Evolutionary conservation across 2,329 filamentous ascomycete species (phyloP).

Genomic region (Fusarium sp.): DNA sequence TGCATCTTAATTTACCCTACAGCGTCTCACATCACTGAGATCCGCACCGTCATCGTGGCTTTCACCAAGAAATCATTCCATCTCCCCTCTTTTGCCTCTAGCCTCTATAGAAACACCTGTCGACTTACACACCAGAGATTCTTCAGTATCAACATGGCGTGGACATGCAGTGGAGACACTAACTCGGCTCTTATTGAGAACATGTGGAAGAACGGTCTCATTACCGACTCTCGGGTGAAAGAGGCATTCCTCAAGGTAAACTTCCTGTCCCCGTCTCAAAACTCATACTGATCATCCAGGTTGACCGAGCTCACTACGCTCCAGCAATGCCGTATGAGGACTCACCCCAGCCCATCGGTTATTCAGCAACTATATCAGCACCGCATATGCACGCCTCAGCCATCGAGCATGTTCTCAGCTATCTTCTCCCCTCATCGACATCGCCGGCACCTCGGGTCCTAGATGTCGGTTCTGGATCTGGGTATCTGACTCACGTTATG

Average conservation of each 20-base stretch:
- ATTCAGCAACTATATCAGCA: conserved; percentile 65
- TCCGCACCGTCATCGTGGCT: conserved; percentile 20
- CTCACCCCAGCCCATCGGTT: conserved; percentile 64
- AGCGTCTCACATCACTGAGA: too few species aligned
- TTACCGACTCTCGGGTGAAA: conserved; percentile 76
- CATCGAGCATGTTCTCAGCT: conserved; percentile 58
- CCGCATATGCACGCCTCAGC: conserved; percentile 70
- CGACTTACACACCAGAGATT: conserved; percentile 10
- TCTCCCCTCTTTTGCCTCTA: not conserved
- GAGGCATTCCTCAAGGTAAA: conserved; percentile 80
- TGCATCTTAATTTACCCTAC: too few species aligned
- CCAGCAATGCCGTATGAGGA: conserved; percentile 74
- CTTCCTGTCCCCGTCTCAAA: not conserved
- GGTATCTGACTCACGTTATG: conserved; percentile 88
- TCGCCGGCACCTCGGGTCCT: conserved; percentile 64
- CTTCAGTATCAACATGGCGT: conserved; percentile 74
- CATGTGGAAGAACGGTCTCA: conserved; percentile 75
- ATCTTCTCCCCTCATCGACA: conserved; percentile 49
- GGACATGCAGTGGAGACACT: conserved; percentile 80
- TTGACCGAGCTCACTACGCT: conserved; percentile 88
- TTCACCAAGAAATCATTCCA: not conserved
- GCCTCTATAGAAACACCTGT: not conserved
- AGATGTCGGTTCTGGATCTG: conserved; percentile 79
- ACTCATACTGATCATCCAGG: conserved; percentile 56
- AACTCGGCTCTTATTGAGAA: conserved; percentile 84